A percentile compares a stretch with the other conserved stretches of the same genome.
Evolutionary conservation across 225 moss, liverwort and hornwort genomes (phyloP).

Genomic region (Thuidium tamariscinum): DNA sequence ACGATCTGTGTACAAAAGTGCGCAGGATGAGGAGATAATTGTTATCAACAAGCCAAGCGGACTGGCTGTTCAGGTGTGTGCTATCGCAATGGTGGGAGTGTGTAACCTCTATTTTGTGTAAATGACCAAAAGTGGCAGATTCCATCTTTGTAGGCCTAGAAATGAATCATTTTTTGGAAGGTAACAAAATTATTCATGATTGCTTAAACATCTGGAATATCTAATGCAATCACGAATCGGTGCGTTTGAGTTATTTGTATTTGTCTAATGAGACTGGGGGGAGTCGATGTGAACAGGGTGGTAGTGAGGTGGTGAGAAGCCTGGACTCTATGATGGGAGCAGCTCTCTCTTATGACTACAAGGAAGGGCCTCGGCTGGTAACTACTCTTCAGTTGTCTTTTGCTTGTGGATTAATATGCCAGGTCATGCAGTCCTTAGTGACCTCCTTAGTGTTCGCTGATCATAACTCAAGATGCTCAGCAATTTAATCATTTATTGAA

Average conservation of each 20-base stretch:
- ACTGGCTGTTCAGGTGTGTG: conserved; percentile 46
- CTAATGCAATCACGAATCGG: neutral
- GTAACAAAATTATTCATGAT: neutral
- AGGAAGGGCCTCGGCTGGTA: conserved; percentile 88
- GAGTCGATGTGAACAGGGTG: conserved; percentile 47
- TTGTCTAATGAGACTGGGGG: neutral
- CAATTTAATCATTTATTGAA: neutral
- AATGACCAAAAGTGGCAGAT: neutral
- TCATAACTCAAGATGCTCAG: neutral
- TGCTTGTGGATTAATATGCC: neutral
- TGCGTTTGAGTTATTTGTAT: neutral
- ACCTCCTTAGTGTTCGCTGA: neutral
- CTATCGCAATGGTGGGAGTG: neutral
- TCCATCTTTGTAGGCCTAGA: neutral
- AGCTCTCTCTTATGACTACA: conserved; percentile 59
- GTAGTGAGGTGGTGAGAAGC: conserved; percentile 68
- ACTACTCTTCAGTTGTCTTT: neutral
- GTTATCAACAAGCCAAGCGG: conserved; percentile 57
- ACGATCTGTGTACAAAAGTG: conserved; percentile 5
- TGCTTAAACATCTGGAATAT: neutral
- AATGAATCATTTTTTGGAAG: neutral
- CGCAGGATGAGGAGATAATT: conserved; percentile 56
- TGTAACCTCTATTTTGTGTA: neutral
- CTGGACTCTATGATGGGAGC: conserved; percentile 78
- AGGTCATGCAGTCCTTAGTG: neutral